Base-by-base conservation (phyloP, 2,329 filamentous ascomycete genomes). In the Microsporum canis region DNA sequence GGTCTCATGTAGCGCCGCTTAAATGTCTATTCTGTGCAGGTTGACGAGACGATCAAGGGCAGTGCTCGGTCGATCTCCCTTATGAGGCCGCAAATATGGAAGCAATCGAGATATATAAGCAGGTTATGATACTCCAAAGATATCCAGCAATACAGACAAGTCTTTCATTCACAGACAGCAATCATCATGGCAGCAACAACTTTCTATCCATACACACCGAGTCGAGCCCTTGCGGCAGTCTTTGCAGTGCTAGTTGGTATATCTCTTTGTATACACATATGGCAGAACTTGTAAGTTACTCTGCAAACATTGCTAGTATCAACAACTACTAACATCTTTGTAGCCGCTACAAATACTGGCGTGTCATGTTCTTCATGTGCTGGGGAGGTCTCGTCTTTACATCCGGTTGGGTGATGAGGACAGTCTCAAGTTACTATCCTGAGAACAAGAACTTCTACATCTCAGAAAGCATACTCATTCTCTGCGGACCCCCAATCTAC, bases 311-410 rank as follows among this genome's bases (percentile, higher is more conserved):
- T 23, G 17, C 17, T 23, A 23, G 27, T 23, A 31, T 38, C 34
- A 17, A 53, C 29, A 27, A 4, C 23, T 57, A 12, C 31, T 57
- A 38, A 23, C 51, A 29, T 10, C 23, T 38, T 12, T 43, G 23
- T 31, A 68, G 71, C 58, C 68, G 62, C 56, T 72, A 72, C 58
- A 63, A 65, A 31, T 73, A 67, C 58, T 74, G 71, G 71, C 65
- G 64, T n/a, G 65, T 74, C 14, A 73, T 70, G 5, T 74, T 73
- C 62, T 74, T 71, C 62, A 68, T 74, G 62, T 67, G 67, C 51
- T 74, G 68, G 68, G 73, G 69, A 57, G 70, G 72, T 55, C 36
- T 66, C 8, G 64, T 76, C 38, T 76, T 74, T 64, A 72, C 68
- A 6, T 65, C 68, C 3, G 73, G 73, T 31, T 76, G 73, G 72